phyloP scores from a whole-genome alignment of 805 yeast species.

The Komagataella pseudopastoris region DNA sequence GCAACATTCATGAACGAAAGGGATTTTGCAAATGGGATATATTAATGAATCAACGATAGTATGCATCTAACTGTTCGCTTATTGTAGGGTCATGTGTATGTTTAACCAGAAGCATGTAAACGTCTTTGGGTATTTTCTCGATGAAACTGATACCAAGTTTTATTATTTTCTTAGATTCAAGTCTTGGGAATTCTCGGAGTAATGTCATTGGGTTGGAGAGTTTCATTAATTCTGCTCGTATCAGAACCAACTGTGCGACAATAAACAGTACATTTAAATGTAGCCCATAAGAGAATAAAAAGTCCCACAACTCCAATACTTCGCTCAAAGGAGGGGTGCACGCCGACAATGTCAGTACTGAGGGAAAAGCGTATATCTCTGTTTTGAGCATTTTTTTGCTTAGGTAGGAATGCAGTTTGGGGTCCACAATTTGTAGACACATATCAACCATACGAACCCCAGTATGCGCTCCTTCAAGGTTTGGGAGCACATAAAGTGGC shows the following conservation, averaged over 20 bases:
- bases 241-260: conserved; percentile 67
- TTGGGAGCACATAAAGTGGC: conserved; percentile 69
- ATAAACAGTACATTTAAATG: conserved; percentile 78
- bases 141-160: conserved; percentile 70
- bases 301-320: conserved; percentile 77
- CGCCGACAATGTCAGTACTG: conserved; percentile 73
- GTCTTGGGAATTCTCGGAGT: conserved; percentile 55
- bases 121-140: conserved; percentile 52
- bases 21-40: conserved; percentile 35
- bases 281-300: conserved; percentile 79
- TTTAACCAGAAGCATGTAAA: conserved; percentile 49
- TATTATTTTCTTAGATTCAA: conserved; percentile 63
- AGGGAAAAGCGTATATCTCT: conserved; percentile 76
- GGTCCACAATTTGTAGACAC: conserved; percentile 60
- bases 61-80: conserved; percentile 10
- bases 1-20: conserved; percentile 46
- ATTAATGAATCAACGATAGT: conserved; percentile 5
- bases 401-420: conserved; percentile 45
- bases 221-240: conserved; percentile 47
- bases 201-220: conserved; percentile 62
- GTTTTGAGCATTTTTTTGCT: conserved; percentile 61
- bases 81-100: conserved; percentile 43
- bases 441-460: conserved; percentile 65
- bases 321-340: conserved; percentile 78
- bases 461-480: conserved; percentile 68